Base-by-base conservation (phyloP, 2,329 filamentous ascomycete genomes). In the Chalara sp. region DNA sequence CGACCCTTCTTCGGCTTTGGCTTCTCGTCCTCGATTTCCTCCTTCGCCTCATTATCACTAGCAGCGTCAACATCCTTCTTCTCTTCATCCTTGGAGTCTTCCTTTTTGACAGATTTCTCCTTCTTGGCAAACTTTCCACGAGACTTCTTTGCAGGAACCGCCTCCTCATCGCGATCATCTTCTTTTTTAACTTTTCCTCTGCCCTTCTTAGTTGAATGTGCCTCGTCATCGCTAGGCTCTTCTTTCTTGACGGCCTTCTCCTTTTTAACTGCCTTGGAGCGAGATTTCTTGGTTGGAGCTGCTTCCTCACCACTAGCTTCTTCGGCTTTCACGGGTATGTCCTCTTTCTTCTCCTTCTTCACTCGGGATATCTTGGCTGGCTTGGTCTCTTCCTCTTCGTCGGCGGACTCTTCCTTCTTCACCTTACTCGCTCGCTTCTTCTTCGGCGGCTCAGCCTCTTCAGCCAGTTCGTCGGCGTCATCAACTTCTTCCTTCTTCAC, bases 391-490 rank as follows among this genome's bases (percentile, higher is more conserved):
- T 53, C 57, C 5, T 57, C 54, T 30, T 53, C 55, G n/a, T 50
- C 47, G 30, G 53, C 53, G 12, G 50, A 52, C 28, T 53, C 51
- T 30, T 52, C 56, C 32, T 56, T 56, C 42, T 59, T 56, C 10
- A 48, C 52, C 44, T 66, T 66, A 8, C 60, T 50, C 31, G 44
- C 60, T 47, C 67, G 67, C 61, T 72, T 71, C 63, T 72, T 73
- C 13, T 68, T 60, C 39, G 65, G 63, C 8, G 46, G 29, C 11
- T 48, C 31, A 12, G 11, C 39, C 29, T 48, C 39, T 13, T 40
- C 6, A 42, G 21, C 12, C 28, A 6, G 11, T 8, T 42, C 11
- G 30, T 32, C 35, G 30, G 6, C 29, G 29, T 7, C 5, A 21
- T 21, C 21, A 21, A 21, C 21, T 21, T 21, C 21, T 21, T 21